phyloP scores from a whole-genome alignment of 2,329 filamentous ascomycete genomes.

The Colletotrichum sojae region DNA sequence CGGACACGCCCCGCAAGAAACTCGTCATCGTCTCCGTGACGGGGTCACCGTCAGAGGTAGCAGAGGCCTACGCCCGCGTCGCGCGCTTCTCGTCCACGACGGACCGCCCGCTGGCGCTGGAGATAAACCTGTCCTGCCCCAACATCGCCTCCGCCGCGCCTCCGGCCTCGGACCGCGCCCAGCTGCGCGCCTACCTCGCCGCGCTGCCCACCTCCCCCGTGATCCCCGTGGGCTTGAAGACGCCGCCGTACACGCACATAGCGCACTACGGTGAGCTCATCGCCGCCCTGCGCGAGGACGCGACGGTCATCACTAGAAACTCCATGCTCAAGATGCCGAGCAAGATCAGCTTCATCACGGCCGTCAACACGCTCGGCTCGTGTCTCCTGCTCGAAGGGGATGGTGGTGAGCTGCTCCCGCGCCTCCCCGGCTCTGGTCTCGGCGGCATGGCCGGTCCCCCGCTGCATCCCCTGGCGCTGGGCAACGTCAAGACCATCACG shows the following conservation, averaged over 20 bases:
- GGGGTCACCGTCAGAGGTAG: conserved; percentile 71
- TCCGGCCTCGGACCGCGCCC: conserved; percentile 74
- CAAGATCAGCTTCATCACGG: conserved; percentile 76
- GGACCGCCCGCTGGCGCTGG: conserved; percentile 72
- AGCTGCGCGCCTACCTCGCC: conserved; percentile 69
- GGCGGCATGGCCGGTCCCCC: conserved; percentile 81
- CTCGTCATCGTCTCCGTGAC: conserved; percentile 81
- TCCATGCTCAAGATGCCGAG: conserved; percentile 36
- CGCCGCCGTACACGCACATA: conserved; percentile 81
- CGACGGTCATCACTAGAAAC: conserved; percentile 29
- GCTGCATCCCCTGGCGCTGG: conserved; percentile 80
- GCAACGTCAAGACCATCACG: conserved; percentile 80
- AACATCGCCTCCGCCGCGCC: conserved; percentile 80
- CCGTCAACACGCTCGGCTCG: conserved; percentile 80
- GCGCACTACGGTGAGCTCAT: conserved; percentile 74
- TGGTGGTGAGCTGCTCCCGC: conserved; percentile 37
- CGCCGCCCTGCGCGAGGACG: conserved; percentile 57
- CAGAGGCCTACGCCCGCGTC: conserved; percentile 68
- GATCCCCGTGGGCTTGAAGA: conserved; percentile 75
- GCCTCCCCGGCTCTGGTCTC: conserved; percentile 69
- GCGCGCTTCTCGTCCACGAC: conserved; percentile 53
- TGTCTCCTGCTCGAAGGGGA: conserved; percentile 69
- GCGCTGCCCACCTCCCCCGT: conserved; percentile 56
- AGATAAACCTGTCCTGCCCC: conserved; percentile 84
- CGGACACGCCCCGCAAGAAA: conserved; percentile 58